Percentiles rank a stretch among this genome's conserved stretches.
These are phyloP conservation scores for Acacia melanoxylon DNA, from an alignment of 306 rosid species.

Conservation along the genomic window DNA sequence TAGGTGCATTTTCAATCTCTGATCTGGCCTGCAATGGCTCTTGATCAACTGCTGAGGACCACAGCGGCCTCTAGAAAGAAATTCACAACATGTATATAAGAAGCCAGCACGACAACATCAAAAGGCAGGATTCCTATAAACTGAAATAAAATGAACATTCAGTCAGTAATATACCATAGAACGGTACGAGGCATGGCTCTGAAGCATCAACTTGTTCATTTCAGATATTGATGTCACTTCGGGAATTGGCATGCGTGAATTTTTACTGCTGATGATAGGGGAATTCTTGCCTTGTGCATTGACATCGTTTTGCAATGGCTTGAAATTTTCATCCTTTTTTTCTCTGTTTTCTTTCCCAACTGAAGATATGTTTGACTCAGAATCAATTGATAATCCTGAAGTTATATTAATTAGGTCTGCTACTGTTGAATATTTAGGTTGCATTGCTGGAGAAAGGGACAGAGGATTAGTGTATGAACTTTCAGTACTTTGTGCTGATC, in stretches of 20 bases:
- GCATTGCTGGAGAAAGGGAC: conserved; percentile 31
- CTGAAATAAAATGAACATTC: background rate
- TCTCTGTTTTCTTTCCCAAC: conserved; percentile 20
- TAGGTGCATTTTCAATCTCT: conserved; percentile 77
- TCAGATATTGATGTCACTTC: conserved; percentile 60
- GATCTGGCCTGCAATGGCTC: conserved; percentile 54
- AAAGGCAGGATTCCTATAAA: background rate
- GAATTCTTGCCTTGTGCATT: conserved; percentile 24
- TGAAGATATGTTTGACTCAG: conserved; percentile 19
- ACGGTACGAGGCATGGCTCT: conserved; percentile 44
- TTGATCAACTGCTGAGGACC: conserved; percentile 68
- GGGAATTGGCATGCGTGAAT: conserved; percentile 35
- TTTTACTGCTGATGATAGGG: conserved; percentile 23
- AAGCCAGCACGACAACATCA: conserved; percentile 22
- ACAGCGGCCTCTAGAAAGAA: conserved; percentile 59
- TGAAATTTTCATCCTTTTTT: conserved; percentile 36
- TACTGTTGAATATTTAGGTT: conserved; percentile 22
- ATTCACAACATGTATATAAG: conserved; percentile 11
- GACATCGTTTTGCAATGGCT: conserved; percentile 35
- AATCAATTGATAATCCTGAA: conserved; percentile 23
- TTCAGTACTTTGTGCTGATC: conserved; percentile 20
- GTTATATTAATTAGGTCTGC: conserved; percentile 30
- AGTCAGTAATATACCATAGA: conserved; percentile 53
- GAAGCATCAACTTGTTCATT: conserved; percentile 58
- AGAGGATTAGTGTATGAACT: conserved; percentile 26